Conservation (phyloP, 306 rosid genomes). For the Ziziphus jujuba region DNA sequence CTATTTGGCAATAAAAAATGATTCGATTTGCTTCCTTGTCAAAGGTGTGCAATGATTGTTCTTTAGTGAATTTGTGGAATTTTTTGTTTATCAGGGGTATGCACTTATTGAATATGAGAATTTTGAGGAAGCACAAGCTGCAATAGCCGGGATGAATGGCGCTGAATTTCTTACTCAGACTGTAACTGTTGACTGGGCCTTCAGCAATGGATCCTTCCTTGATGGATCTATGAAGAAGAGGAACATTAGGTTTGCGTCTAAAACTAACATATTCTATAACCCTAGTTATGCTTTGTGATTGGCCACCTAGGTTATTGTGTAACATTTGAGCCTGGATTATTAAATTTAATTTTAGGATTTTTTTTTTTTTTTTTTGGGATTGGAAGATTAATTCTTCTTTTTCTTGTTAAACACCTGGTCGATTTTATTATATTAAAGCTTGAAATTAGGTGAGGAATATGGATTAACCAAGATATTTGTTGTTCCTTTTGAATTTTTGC, state of each 20-base stretch:
- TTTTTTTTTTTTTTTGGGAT: too few relatives aligned
- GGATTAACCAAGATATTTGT: slow-evolving; percentile 1
- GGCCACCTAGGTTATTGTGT: background rate
- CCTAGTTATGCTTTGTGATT: too few relatives aligned
- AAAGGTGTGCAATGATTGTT: background rate
- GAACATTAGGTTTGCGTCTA: slow-evolving; percentile 61
- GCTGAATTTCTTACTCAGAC: slow-evolving; percentile 73
- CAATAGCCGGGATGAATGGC: slow-evolving; percentile 83
- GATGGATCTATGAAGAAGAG: slow-evolving; percentile 70
- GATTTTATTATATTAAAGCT: background rate
- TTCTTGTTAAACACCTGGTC: background rate
- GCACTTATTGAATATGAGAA: slow-evolving; percentile 55
- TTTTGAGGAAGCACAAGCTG: slow-evolving; percentile 73
- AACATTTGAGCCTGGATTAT: background rate
- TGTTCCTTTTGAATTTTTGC: slow-evolving; percentile 29
- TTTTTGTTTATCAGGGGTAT: slow-evolving; percentile 40
- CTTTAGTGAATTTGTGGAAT: background rate
- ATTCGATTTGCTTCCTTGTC: background rate
- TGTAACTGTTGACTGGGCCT: slow-evolving; percentile 90
- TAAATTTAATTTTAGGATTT: background rate
- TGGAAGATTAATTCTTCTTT: background rate
- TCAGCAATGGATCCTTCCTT: slow-evolving; percentile 85
- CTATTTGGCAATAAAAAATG: background rate
- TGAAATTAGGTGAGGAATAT: background rate
- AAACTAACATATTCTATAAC: background rate